These are phyloP conservation scores for Solanum appendiculatum DNA, from an alignment of 257 asterid species.

Conservation along the genomic window DNA sequence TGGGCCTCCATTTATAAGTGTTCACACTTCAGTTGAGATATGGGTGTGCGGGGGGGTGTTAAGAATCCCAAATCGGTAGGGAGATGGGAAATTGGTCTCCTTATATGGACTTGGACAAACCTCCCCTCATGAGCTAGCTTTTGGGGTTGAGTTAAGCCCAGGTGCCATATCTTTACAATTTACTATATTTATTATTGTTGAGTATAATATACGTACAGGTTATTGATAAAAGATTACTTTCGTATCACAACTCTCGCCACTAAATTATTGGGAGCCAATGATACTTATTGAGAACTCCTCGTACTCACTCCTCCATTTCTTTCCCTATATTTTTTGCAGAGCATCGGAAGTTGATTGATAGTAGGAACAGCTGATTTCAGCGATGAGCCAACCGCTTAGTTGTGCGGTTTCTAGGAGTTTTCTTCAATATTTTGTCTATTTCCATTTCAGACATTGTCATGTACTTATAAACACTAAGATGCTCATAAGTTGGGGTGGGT, in stretches of 20 bases:
- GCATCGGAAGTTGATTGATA: not conserved
- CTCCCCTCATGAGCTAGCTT: too few relatives aligned
- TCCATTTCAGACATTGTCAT: not conserved
- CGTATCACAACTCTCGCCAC: not conserved
- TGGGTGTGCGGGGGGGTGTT: too few relatives aligned
- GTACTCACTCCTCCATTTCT: not conserved
- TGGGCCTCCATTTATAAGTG: too few relatives aligned
- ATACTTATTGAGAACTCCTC: not conserved
- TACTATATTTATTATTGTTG: not conserved
- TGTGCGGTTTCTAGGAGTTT: not conserved
- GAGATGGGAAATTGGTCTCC: too few relatives aligned
- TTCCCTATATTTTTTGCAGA: not conserved
- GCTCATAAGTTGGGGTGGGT: not conserved
- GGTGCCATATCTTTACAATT: too few relatives aligned
- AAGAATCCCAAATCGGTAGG: too few relatives aligned
- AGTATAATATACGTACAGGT: not conserved
- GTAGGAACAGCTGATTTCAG: not conserved
- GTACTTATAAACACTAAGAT: not conserved
- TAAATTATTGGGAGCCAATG: not conserved
- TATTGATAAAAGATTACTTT: not conserved
- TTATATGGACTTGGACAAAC: too few relatives aligned
- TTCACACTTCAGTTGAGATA: too few relatives aligned
- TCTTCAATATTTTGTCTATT: not conserved
- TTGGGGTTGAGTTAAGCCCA: too few relatives aligned
- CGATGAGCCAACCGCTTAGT: not conserved